phyloP scores from a whole-genome alignment of 2,329 filamentous ascomycete species.

The Colletotrichum coccodes region DNA sequence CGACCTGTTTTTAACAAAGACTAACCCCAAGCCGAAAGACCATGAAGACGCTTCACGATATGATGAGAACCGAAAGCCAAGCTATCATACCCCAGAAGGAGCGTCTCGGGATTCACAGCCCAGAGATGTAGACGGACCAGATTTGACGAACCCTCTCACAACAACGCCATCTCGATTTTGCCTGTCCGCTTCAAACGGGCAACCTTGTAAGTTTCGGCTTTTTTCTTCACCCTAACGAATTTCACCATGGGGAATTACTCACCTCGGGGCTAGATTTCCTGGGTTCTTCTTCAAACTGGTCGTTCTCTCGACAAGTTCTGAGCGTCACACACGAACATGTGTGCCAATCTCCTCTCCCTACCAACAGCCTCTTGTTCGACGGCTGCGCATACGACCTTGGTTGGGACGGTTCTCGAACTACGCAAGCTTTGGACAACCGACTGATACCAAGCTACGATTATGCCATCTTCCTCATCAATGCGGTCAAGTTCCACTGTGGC shows the following conservation, averaged over 20 bases:
- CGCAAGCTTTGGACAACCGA: slow-evolving; percentile 1
- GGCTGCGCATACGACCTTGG: slow-evolving; percentile 57
- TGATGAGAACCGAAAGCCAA: neutral
- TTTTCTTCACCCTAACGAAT: neutral
- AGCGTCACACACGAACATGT: slow-evolving; percentile 59
- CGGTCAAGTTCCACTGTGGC: slow-evolving; percentile 65
- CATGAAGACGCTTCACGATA: neutral
- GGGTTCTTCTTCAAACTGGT: slow-evolving; percentile 67
- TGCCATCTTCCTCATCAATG: slow-evolving; percentile 63
- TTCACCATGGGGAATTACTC: neutral
- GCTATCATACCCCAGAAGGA: slow-evolving; percentile 1
- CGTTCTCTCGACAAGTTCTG: slow-evolving; percentile 60
- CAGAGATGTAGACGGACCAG: neutral
- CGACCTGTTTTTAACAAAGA: no score
- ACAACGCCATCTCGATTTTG: slow-evolving; percentile 15
- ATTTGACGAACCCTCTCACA: slow-evolving; percentile 21
- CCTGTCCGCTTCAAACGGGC: slow-evolving; percentile 18
- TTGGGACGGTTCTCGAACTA: slow-evolving; percentile 22
- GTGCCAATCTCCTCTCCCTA: slow-evolving; percentile 53
- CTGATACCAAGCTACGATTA: slow-evolving; percentile 53
- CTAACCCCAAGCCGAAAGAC: neutral
- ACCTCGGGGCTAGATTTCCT: slow-evolving; percentile 53
- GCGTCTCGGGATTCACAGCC: neutral
- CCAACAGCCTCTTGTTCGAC: slow-evolving; percentile 59
- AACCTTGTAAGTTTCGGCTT: slow-evolving; percentile 4